Evolutionary conservation across 2,329 filamentous ascomycete species (phyloP).

Genomic region (Saccharata proteae): DNA sequence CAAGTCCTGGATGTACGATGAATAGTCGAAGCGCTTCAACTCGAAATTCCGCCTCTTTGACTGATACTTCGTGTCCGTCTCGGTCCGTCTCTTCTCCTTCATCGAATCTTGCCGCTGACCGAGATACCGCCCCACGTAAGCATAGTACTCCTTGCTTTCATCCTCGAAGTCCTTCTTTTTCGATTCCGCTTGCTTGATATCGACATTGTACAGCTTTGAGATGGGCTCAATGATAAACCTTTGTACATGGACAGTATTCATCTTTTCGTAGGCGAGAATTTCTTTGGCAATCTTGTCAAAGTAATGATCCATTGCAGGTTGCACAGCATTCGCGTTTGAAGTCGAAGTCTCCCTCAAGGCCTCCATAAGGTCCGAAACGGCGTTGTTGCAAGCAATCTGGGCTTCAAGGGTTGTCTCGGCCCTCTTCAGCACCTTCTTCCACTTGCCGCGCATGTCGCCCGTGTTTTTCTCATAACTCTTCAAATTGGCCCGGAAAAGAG

Average conservation of each 20-base stretch:
- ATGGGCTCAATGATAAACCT: conserved; percentile 92
- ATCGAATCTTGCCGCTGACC: conserved; percentile 90
- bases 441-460: conserved; percentile 79
- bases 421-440: conserved; percentile 91
- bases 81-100: conserved; percentile 91
- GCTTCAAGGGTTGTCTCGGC: conserved; percentile 79
- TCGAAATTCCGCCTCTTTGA: conserved; percentile 89
- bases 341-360: conserved; percentile 76
- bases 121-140: conserved; percentile 89
- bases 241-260: conserved; percentile 74
- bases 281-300: conserved; percentile 94
- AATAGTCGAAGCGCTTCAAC: conserved; percentile 96
- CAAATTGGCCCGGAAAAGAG: conserved; percentile 91
- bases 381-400: conserved; percentile 75
- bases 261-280: conserved; percentile 74
- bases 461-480: conserved; percentile 95
- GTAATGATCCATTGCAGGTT: conserved; percentile 92
- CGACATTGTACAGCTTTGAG: conserved; percentile 78
- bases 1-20: conserved; percentile 98
- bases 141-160: conserved; percentile 97
- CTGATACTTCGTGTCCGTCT: conserved; percentile 95
- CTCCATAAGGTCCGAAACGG: conserved; percentile 70
- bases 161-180: conserved; percentile 98
- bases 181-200: conserved; percentile 93
- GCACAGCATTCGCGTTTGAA: conserved; percentile 92